phyloP scores from a whole-genome alignment of 169 alveolate genomes.

The Neospora caninum region DNA sequence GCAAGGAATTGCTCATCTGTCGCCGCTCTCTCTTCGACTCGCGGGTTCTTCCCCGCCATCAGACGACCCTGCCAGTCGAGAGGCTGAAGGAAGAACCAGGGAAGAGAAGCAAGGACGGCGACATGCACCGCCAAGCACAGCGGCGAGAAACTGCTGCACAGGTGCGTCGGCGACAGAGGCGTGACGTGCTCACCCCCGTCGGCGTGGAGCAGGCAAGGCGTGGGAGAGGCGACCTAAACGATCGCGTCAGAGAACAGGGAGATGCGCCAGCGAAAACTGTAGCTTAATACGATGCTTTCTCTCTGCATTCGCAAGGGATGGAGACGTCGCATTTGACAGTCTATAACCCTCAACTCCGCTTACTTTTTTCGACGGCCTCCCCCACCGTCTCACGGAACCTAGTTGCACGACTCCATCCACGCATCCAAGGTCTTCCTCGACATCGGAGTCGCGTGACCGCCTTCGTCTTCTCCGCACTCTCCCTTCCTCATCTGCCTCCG shows the following conservation, averaged over 20 bases:
- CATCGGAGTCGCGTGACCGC: neutral
- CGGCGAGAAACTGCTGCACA: neutral
- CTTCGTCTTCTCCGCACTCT: slow-evolving; percentile 1
- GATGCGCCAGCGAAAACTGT: too few species aligned
- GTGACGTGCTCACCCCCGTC: too few species aligned
- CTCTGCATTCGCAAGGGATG: too few species aligned
- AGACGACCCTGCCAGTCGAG: neutral
- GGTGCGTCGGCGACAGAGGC: too few species aligned
- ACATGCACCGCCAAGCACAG: neutral
- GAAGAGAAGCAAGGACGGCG: neutral
- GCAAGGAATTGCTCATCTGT: neutral
- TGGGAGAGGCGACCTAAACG: too few species aligned
- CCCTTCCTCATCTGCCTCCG: neutral
- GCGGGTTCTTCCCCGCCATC: slow-evolving; percentile 11
- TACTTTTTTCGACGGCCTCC: slow-evolving; percentile 22
- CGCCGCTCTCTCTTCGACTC: slow-evolving; percentile 32
- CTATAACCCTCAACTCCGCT: neutral
- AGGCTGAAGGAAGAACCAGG: neutral
- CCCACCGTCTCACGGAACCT: neutral
- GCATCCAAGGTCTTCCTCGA: neutral
- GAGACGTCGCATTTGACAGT: too few species aligned
- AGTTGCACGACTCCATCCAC: neutral
- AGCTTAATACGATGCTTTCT: too few species aligned
- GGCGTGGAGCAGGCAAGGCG: too few species aligned
- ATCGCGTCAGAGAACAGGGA: too few species aligned